phyloP scores from a whole-genome alignment of 2,329 filamentous ascomycete species.

The Colletotrichum liriopes region DNA sequence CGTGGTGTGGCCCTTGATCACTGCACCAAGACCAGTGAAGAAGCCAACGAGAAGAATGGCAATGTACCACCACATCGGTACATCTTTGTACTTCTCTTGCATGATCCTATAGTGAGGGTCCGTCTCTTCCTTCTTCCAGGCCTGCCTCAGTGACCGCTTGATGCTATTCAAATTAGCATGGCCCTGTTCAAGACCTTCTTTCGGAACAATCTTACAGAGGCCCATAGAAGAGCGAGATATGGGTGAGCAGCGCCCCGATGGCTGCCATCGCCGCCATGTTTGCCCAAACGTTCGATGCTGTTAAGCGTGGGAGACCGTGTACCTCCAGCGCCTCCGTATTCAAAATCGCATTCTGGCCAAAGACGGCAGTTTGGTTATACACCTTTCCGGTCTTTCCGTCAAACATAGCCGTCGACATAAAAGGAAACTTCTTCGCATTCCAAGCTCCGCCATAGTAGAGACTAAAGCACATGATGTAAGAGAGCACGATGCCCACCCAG shows the following conservation, averaged over 20 bases:
- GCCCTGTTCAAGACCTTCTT: accelerated
- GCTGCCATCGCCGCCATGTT: conserved; percentile 65
- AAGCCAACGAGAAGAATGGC: conserved; percentile 53
- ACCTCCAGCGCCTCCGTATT: conserved; percentile 47
- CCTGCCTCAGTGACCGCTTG: conserved; percentile 42
- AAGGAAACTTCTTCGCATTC: conserved; percentile 47
- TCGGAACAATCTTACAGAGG: conserved; percentile 13
- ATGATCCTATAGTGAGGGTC: conserved; percentile 62
- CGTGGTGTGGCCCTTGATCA: conserved; percentile 49
- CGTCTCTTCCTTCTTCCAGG: conserved; percentile 47
- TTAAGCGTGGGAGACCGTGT: conserved; percentile 58
- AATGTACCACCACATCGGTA: conserved; percentile 60
- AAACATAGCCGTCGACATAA: conserved; percentile 57
- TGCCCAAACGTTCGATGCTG: conserved; percentile 55
- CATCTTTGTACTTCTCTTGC: conserved; percentile 57
- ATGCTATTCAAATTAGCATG: conserved; percentile 5
- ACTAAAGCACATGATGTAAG: conserved; percentile 55
- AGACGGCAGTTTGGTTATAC: conserved; percentile 61
- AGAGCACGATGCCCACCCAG: conserved; percentile 56
- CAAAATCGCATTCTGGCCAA: conserved; percentile 49
- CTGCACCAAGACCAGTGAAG: conserved; percentile 55
- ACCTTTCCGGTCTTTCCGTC: conserved; percentile 49
- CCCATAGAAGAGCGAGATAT: conserved; percentile 56
- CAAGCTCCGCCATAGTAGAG: conserved; percentile 60
- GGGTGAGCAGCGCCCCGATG: conserved; percentile 51